These are phyloP conservation scores for Salix udensis DNA, from an alignment of 345 rosid species.

Conservation along the genomic window DNA sequence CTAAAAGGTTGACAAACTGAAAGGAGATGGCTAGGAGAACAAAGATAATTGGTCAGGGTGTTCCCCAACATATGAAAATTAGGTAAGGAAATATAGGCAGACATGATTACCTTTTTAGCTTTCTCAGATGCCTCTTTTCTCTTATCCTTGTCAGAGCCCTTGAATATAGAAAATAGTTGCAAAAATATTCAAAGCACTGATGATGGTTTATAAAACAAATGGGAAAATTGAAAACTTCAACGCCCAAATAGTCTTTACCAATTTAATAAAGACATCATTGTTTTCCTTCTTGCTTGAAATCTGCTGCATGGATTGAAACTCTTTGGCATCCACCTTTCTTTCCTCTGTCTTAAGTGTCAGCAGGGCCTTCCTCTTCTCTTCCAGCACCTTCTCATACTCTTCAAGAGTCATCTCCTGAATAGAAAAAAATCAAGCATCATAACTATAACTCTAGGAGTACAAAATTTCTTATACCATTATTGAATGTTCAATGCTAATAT, in stretches of 20 bases:
- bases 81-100: background rate
- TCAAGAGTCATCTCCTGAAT: slow-evolving; percentile 27
- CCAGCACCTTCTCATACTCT: slow-evolving; percentile 39
- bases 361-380: slow-evolving; percentile 61
- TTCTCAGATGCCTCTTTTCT: slow-evolving; percentile 58
- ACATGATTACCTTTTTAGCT: slow-evolving; percentile 47
- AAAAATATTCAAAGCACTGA: background rate
- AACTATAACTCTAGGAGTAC: background rate
- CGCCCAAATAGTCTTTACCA: slow-evolving; percentile 32
- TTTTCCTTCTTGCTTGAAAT: slow-evolving; percentile 58
- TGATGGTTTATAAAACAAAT: background rate
- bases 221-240: background rate
- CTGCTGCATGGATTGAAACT: slow-evolving; percentile 66
- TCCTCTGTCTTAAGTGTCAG: slow-evolving; percentile 53
- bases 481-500: background rate
- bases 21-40: background rate
- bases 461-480: background rate
- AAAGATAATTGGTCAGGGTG: background rate
- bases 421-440: background rate
- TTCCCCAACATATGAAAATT: background rate
- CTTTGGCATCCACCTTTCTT: slow-evolving; percentile 64
- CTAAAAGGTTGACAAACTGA: background rate
- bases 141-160: slow-evolving; percentile 74
- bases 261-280: slow-evolving; percentile 48
- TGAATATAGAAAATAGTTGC: background rate